Percentiles rank a stretch among this genome's conserved stretches.
Conservation (phyloP, 148 eudicot species). For the Amaranthus hypochondriacus region DNA sequence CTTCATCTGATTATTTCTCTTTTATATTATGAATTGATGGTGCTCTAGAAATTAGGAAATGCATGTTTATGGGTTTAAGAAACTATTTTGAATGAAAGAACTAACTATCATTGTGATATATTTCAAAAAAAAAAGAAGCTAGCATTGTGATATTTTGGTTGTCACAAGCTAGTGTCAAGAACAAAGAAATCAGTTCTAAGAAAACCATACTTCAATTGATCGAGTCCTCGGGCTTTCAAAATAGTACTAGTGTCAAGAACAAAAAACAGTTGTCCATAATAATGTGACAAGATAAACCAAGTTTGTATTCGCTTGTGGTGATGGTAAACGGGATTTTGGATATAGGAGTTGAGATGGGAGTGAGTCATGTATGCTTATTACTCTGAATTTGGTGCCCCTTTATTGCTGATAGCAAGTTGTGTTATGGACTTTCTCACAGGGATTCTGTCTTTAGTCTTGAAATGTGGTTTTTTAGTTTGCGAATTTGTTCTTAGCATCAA, state of each 20-base stretch:
- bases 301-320: not conserved
- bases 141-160: no score
- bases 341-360: not conserved
- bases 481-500: no score
- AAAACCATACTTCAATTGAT: no score
- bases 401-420: not conserved
- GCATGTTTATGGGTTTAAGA: not conserved
- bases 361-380: not conserved
- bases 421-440: no score
- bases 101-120: not conserved
- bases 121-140: no score
- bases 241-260: no score
- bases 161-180: no score
- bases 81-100: not conserved
- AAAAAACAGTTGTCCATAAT: no score
- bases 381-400: not conserved
- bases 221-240: no score
- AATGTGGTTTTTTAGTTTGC: no score
- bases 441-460: no score
- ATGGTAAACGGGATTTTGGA: not conserved
- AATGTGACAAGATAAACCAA: not conserved
- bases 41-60: not conserved
- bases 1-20: not conserved
- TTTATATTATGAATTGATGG: not conserved
- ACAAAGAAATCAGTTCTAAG: no score